A percentile compares a stretch with the other conserved stretches of the same genome.
phyloP scores from a whole-genome alignment of 2,329 filamentous ascomycete genomes.

The Rhynchosporium graminicola region DNA sequence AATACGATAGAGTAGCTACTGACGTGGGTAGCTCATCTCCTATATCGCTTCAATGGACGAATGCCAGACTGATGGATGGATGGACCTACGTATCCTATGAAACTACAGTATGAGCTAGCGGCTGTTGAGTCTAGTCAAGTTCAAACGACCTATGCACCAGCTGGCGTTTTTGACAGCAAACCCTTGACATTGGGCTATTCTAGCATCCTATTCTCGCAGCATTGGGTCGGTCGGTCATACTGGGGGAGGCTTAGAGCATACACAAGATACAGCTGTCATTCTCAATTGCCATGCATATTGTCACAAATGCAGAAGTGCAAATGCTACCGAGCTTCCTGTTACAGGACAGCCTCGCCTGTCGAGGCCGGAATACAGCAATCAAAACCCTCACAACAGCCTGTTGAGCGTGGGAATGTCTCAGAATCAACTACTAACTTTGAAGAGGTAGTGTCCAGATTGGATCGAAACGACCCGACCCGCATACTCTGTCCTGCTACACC shows the following conservation, averaged over 20 bases:
- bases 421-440: not conserved
- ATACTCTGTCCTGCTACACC: not conserved
- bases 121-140: not conserved
- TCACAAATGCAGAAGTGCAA: slow-evolving; percentile 13
- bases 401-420: slow-evolving; percentile 8
- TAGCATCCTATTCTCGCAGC: not conserved
- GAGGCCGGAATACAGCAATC: not conserved
- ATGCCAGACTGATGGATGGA: not conserved
- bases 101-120: not conserved
- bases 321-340: not conserved
- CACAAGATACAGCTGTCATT: slow-evolving; percentile 17
- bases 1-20: slow-evolving; percentile 5
- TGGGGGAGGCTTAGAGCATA: slow-evolving; percentile 19
- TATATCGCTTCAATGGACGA: not conserved
- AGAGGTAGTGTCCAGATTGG: not conserved
- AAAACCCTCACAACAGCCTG: not conserved
- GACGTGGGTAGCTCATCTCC: too few relatives aligned
- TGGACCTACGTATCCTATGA: too few relatives aligned
- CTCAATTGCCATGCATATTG: not conserved
- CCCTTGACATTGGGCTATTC: slow-evolving; percentile 7
- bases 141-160: slow-evolving; percentile 1
- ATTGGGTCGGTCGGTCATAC: not conserved
- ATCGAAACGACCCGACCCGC: slow-evolving; percentile 2
- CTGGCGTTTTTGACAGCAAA: not conserved
- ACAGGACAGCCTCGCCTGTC: not conserved